Evolutionary conservation across 257 asterid species (phyloP).

Genomic region (Coffea eugenioides): DNA sequence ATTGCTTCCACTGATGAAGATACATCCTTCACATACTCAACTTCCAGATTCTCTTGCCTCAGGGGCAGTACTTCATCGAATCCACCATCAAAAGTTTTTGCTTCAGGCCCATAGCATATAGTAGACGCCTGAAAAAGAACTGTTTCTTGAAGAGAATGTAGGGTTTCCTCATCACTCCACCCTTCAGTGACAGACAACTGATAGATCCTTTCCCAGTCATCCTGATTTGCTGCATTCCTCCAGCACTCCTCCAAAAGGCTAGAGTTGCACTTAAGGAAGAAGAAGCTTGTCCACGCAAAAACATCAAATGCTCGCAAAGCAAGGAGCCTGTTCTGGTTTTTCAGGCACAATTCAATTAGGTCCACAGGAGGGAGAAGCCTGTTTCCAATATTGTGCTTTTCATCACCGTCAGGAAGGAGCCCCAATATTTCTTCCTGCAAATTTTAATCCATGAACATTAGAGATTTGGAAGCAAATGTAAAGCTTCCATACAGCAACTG

Average conservation of each 20-base stretch:
- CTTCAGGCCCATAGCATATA: conserved; percentile 73
- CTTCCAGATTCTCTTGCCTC: conserved; percentile 47
- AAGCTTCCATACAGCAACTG: not conserved
- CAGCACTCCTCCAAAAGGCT: conserved; percentile 90
- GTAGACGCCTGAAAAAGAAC: conserved; percentile 70
- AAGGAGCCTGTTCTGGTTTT: conserved; percentile 48
- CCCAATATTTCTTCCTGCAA: conserved; percentile 72
- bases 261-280: conserved; percentile 63
- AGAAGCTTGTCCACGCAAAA: conserved; percentile 83
- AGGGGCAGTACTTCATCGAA: conserved; percentile 64
- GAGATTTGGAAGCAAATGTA: not conserved
- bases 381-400: conserved; percentile 47
- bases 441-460: not conserved
- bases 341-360: conserved; percentile 75
- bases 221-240: conserved; percentile 90
- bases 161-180: conserved; percentile 77
- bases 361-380: conserved; percentile 75
- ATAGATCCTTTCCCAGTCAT: conserved; percentile 70
- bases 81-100: conserved; percentile 56
- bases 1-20: conserved; percentile 62
- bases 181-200: conserved; percentile 61
- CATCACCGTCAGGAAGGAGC: conserved; percentile 47
- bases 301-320: conserved; percentile 73
- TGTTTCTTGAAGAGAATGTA: conserved; percentile 52
- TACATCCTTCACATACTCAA: conserved; percentile 29